These are phyloP conservation scores for Cercospora janseana DNA, from an alignment of 2,329 filamentous ascomycete genomes.

Conservation along the genomic window DNA sequence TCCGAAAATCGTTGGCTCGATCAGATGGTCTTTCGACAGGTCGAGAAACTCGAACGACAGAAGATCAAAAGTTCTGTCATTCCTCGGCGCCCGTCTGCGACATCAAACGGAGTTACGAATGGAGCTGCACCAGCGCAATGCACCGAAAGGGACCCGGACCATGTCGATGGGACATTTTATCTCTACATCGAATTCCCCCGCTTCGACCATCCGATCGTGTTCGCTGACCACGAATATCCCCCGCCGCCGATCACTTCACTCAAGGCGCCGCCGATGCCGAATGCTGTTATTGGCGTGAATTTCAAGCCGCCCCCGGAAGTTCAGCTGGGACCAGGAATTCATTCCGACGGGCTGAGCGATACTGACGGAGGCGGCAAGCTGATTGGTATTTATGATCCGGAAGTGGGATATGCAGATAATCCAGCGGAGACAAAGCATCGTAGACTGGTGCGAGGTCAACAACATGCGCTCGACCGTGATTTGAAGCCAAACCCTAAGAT, in stretches of 20 bases:
- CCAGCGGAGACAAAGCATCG: conserved; percentile 94
- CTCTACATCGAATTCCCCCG: conserved; percentile 89
- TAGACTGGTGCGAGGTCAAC: conserved; percentile 82
- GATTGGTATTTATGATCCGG: conserved; percentile 87
- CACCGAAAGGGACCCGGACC: conserved; percentile 42
- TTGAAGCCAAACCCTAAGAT: conserved; percentile 95
- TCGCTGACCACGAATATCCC: conserved; percentile 89
- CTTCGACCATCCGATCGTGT: conserved; percentile 94
- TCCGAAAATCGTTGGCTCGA: conserved; percentile 92
- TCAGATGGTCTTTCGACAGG: conserved; percentile 84
- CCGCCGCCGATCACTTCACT: conserved; percentile 78
- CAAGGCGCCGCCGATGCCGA: conserved; percentile 49
- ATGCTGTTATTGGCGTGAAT: conserved; percentile 66
- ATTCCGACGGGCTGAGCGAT: conserved; percentile 57
- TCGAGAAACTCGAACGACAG: conserved; percentile 64
- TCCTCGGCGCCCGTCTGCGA: conserved; percentile 12
- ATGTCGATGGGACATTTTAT: conserved; percentile 67
- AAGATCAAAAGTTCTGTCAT: conserved; percentile 41
- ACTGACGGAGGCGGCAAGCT: conserved; percentile 61
- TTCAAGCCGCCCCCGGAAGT: conserved; percentile 83
- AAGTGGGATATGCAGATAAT: conserved; percentile 84
- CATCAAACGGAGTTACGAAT: conserved; percentile 8
- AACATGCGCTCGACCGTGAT: conserved; percentile 90
- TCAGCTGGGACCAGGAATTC: conserved; percentile 85
- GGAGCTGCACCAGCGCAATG: conserved; percentile 21